Conservation (phyloP, 108 stramenopile species). For the Skeletonema potamos region DNA sequence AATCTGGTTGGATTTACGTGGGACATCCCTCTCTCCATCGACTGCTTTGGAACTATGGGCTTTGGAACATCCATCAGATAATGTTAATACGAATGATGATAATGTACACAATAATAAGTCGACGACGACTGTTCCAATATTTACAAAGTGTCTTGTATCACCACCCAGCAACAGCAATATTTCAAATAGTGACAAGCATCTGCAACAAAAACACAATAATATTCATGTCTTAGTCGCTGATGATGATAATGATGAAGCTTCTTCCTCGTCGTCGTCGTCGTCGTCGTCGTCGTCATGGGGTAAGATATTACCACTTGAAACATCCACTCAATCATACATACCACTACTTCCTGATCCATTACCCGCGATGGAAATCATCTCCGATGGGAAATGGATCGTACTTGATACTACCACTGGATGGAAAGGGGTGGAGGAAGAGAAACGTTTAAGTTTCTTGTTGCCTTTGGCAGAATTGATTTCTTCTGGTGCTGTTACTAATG, state of each 20-base stretch:
- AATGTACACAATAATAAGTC: not conserved
- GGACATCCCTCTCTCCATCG: constrained; percentile 14
- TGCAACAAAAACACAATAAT: not conserved
- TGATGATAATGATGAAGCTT: too few relatives aligned
- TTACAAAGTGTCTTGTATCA: constrained; percentile 18
- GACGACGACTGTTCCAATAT: not conserved
- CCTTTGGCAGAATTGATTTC: constrained; percentile 10
- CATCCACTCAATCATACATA: not conserved
- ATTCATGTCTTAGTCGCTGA: constrained; percentile 13
- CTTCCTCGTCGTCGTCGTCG: not conserved
- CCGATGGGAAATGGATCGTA: constrained; percentile 15
- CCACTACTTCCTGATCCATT: constrained; percentile 25
- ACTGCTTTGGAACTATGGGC: constrained; percentile 26
- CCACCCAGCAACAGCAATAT: not conserved
- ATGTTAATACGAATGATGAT: not conserved
- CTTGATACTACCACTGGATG: constrained; percentile 15
- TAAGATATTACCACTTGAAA: not conserved
- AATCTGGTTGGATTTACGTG: constrained; percentile 26
- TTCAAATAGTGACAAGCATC: not conserved
- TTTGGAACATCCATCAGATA: not conserved
- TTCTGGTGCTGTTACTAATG: not conserved
- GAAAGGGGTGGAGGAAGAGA: constrained; percentile 19
- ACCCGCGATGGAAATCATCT: constrained; percentile 16
- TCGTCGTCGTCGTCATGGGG: not conserved
- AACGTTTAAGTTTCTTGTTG: constrained; percentile 12